Base-by-base conservation (phyloP, 805 yeast genomes). In the Ogataea salicorniae region DNA sequence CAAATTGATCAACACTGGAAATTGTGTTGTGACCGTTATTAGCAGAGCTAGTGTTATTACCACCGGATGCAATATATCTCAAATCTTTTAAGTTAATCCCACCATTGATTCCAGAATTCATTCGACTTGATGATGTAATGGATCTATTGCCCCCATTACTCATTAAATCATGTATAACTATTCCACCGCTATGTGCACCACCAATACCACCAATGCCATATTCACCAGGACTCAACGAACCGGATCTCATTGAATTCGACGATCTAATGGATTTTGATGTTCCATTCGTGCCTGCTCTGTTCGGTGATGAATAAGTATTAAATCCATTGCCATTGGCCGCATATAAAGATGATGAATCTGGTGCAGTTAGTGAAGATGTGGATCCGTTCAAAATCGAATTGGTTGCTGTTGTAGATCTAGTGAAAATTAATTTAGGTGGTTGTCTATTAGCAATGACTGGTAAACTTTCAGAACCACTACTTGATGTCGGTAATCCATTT, bases 31-130 rank as follows among this genome's bases (percentile, higher is more conserved):
- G 43, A 6, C 45, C 34, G 31, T 48, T 49, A 11, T 49, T 38
- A 6, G 45, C 39, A 31, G 50, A 47, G 41, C 35, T 34, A 20
- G 39, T 33, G 37, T 46, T 41, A 5, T 48, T 50, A 20, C 46
- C 42, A n/a, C 50, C 48, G 0, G 60, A 46, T 37, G 66, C 52
- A 15, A 60, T 61, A 16, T 66, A 68, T 43, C 68, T 67, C 49
- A 72, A 60, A 39, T 72, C 75, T n/a, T 64, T 50, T 0, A 70
- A 70, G 48, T 64, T 64, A 0, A 72, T 71, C 1, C 68, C 51
- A 38, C 56, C 20, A 20, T 20, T 20, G 20, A 20, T 20, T 20
- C 20, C 56, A 5, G 53, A 34, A 37, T 48, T 46, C 16, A 43
- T 16, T 34, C 52, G 48, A n/a, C 48, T 46, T 2, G 20, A 50